Conservation (phyloP, 306 rosid species). For the Citrullus colocynthis region DNA sequence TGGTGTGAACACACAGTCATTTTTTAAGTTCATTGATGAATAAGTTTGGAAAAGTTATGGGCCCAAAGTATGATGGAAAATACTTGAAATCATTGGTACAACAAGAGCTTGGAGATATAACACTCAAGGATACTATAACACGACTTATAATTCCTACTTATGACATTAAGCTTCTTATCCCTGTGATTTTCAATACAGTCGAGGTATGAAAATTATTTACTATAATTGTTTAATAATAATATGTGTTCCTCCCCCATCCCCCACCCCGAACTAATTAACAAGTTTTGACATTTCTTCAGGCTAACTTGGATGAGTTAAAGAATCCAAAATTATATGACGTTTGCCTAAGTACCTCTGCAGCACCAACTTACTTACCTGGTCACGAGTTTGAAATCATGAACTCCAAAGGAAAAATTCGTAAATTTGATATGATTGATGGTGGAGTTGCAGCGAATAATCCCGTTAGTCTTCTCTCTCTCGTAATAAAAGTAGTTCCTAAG, state of each 20-base stretch:
- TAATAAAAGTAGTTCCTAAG: no score
- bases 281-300: background rate
- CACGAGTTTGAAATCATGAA: background rate
- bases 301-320: background rate
- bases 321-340: background rate
- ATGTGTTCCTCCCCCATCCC: no score
- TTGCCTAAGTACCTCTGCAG: background rate
- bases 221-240: no score
- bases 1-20: background rate
- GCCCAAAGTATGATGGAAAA: background rate
- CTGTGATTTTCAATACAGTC: background rate
- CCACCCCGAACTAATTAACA: no score
- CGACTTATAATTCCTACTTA: background rate
- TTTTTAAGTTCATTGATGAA: background rate
- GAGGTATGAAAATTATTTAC: background rate
- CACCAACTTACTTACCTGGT: background rate
- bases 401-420: background rate
- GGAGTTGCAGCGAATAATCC: background rate
- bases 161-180: background rate
- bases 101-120: background rate
- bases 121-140: background rate
- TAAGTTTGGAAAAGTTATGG: background rate
- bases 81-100: background rate
- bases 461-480: no score
- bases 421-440: background rate